A percentile compares a stretch with the other conserved stretches of the same genome.
phyloP scores from a whole-genome alignment of 2,329 filamentous ascomycete species.

The Neofusicoccum laricinum region DNA sequence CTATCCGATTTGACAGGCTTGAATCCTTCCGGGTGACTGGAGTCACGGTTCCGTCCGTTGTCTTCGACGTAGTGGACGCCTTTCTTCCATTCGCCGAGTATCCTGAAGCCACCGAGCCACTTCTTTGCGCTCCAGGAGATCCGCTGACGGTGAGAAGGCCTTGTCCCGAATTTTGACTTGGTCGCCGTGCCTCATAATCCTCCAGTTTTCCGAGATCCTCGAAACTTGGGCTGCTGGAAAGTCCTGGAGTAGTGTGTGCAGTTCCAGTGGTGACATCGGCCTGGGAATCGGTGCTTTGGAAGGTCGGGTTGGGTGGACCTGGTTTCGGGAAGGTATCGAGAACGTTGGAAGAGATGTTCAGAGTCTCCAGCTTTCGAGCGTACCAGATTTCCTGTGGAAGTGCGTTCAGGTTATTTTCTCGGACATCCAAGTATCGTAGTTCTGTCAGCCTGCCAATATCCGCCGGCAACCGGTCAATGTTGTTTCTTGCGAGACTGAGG shows the following conservation, averaged over 20 bases:
- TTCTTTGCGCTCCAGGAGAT: slow-evolving; percentile 65
- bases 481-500: slow-evolving; percentile 92
- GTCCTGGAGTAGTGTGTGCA: slow-evolving; percentile 38
- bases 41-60: slow-evolving; percentile 56
- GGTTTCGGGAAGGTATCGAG: slow-evolving; percentile 88
- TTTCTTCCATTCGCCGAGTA: slow-evolving; percentile 79
- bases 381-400: slow-evolving; percentile 96
- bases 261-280: slow-evolving; percentile 39
- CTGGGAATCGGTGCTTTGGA: slow-evolving; percentile 25
- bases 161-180: slow-evolving; percentile 74
- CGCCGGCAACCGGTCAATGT: slow-evolving; percentile 75
- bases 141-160: slow-evolving; percentile 73
- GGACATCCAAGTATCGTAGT: slow-evolving; percentile 79
- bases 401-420: slow-evolving; percentile 88
- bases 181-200: slow-evolving; percentile 64
- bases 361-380: slow-evolving; percentile 81
- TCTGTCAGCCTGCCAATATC: slow-evolving; percentile 87
- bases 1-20: slow-evolving; percentile 72
- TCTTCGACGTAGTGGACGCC: slow-evolving; percentile 75
- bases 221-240: slow-evolving; percentile 59
- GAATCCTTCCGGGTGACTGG: slow-evolving; percentile 79
- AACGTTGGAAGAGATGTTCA: slow-evolving; percentile 95
- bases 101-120: slow-evolving; percentile 80
- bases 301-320: slow-evolving; percentile 30
- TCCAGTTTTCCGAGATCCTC: slow-evolving; percentile 72